Evolutionary conservation across 2,329 filamentous ascomycete species (phyloP), one percentile per base, ranked within the genome.

Genomic region (Didymella pomorum): DNA sequence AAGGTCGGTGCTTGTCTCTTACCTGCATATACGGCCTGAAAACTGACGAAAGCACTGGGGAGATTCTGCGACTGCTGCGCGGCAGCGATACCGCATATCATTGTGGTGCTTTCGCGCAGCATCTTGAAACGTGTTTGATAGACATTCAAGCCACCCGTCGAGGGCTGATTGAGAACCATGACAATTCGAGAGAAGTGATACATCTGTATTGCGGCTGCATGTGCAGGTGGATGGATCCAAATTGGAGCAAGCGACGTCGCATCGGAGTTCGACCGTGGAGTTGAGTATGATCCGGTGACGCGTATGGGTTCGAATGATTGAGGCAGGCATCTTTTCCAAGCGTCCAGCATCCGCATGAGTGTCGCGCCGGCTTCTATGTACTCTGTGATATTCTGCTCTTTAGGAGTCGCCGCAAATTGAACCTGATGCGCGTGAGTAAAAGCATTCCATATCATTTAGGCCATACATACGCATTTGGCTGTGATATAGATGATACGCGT

Each of bases 401-500:
- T 76, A 44, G 83, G 80, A 16, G 80, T 77, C 0, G 84, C 84
- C 37, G 82, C 83, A 65, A 84, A 87, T 58, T 86, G 85, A 4
- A 87, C 56, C 56, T 58, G 18, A 7, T 3, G 2, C 10, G 5
- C 9, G 14, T 58, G 14, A 58, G 39, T 31, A n/a, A 18, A 81
- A 75, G 29, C 79, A 65, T 53, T 73, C 73, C 35, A 71, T 59
- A 45, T 80, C 73, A 18, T 75, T 73, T 4, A 70, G 66, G 56
- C 78, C 72, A 83, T 86, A 61, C 86, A 84, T 14, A 87, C 81
- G 1, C 81, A 82, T 65, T 85, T 82, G 0, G 84, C 82, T 4
- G 87, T 77, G 1, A 87, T 78, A 62, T 84, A 88, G 0, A 85
- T 77, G 0, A 83, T 79, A 1, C 82, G 77, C 4, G 79, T 79